Evolutionary conservation across 345 rosid species (phyloP), one percentile per base, ranked within the genome.

Genomic region (Brassica nigra): DNA sequence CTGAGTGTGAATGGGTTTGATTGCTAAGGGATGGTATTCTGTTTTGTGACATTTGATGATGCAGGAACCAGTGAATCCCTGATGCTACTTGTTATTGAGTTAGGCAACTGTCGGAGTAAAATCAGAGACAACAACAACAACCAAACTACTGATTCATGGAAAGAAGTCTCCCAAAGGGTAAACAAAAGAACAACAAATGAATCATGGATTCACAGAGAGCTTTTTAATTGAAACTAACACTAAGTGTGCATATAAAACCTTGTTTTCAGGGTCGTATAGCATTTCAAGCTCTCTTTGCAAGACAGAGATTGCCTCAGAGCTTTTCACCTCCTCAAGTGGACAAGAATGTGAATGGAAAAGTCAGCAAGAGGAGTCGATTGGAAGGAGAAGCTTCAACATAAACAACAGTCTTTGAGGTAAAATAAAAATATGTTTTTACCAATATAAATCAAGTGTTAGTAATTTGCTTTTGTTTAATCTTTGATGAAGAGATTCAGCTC

Each of bases 151-250:
- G 99, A 94, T 78, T 87, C 92, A 7, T 91, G 97, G 99, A 95
- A 95, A 76, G 93, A 86, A 78, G 99, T 95, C 71, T 95, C 99
- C 27, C 88, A 92, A 83, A 95, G 39, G 99, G 98, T 91, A 78
- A 70, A 36, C 7, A 8, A 14, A 7, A 36, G 4, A 2, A 30
- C 1, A 5, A 34, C 5, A 30, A 1, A 34, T 12, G 14, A 42
- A 12, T 44, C 15, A 44, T 12, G n/a, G 6, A 44, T 14, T 44
- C 12, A 6, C 15, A 44, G 54, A 12, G 54, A 18, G 18, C 18
- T 11, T 44, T 12, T 44, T 1, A 15, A 12, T 3, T 44, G 54
- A 15, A 44, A 44, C 15, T 44, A 44, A 44, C 54, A 44, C 49
- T 42, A 42, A 42, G 1, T 3, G 49, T 42, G 12, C 37, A 34